Percentiles rank a stretch among this genome's conserved stretches.
These are phyloP conservation scores for Hypoxylon rickii DNA, from an alignment of 495 filamentous ascomycete genomes.

Conservation along the genomic window DNA sequence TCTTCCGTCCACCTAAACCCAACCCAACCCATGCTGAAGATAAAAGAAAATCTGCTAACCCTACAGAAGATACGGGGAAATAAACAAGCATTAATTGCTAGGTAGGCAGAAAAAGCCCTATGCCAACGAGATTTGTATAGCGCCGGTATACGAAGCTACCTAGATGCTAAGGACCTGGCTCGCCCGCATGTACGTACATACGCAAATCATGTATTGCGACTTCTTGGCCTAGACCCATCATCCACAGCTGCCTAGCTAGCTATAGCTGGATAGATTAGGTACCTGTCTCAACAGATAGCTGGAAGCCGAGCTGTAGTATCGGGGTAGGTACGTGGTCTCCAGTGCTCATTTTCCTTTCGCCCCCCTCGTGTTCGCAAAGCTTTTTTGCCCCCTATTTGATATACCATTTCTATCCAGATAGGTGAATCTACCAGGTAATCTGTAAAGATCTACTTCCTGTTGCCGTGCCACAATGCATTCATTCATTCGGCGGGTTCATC, in stretches of 20 bases:
- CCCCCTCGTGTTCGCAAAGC: background rate
- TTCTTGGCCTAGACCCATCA: slow-evolving; percentile 27
- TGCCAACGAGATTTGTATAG: slow-evolving; percentile 10
- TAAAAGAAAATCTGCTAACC: slow-evolving; percentile 15
- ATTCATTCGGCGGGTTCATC: too few relatives aligned
- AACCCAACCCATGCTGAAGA: slow-evolving; percentile 12
- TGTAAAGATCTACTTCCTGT: too few relatives aligned
- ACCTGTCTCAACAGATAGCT: background rate
- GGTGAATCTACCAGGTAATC: too few relatives aligned
- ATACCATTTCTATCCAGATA: too few relatives aligned
- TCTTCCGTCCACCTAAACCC: background rate
- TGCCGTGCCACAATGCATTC: too few relatives aligned
- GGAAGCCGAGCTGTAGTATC: background rate
- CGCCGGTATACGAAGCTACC: background rate
- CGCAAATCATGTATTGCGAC: slow-evolving; percentile 29
- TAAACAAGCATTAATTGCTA: too few relatives aligned
- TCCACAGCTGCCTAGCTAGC: slow-evolving; percentile 37
- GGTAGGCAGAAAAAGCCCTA: background rate
- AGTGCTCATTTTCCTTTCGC: background rate
- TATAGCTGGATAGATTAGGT: slow-evolving; percentile 34
- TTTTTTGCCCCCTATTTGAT: too few relatives aligned
- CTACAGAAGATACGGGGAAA: too few relatives aligned
- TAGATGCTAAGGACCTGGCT: background rate
- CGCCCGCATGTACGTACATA: slow-evolving; percentile 5
- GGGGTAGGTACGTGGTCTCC: background rate